Evolutionary conservation across 2,329 filamentous ascomycete species (phyloP), one percentile per base, ranked within the genome.

Genomic region (Epichloe sylvatica): DNA sequence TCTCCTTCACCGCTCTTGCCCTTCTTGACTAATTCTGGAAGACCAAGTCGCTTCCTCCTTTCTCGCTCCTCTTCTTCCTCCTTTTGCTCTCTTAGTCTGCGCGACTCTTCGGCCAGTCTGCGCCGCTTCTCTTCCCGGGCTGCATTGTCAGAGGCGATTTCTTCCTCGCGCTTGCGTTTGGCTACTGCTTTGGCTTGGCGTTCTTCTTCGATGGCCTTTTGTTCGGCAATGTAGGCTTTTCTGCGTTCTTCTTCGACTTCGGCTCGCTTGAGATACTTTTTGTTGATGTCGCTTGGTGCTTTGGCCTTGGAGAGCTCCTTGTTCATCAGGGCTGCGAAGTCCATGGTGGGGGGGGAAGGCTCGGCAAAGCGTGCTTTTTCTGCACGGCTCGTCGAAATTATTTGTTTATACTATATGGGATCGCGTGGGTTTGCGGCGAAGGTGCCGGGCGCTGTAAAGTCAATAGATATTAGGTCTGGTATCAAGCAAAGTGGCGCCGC

Each of bases 291-390:
- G 40, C 68, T 56, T 40, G 67, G 57, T 49, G 76, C 69, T 66
- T 87, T 87, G 57, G 83, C 75, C 67, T 92, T 94, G 60, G 86
- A 80, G 61, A 98, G 92, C 68, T 95, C 89, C 63, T 88, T 85
- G 60, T 86, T 81, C 87, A 98, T 94, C 45, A 98, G 73, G 36
- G 88, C 80, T 53, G 89, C 89, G 72, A 98, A 98, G 68, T 98
- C 90, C 92, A 98, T 98, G 46, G 46, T 57, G 53, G 73, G 23
- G 23, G 37, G 7, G 36, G 23, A 36, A 25, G 30, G 21, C 33
- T 47, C 36, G 33, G 38, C 13, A 8, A 25, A 4, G 17, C 13
- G 36, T 5, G 37, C 11, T 12, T 21, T 33, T 36, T 19, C 17
- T 44, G 25, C 42, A 34, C 11, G 9, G 42, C n/a, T 41, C 13